These are phyloP conservation scores for Penicillium hesseltinei DNA, from an alignment of 2,329 filamentous ascomycete genomes.

Conservation along the genomic window DNA sequence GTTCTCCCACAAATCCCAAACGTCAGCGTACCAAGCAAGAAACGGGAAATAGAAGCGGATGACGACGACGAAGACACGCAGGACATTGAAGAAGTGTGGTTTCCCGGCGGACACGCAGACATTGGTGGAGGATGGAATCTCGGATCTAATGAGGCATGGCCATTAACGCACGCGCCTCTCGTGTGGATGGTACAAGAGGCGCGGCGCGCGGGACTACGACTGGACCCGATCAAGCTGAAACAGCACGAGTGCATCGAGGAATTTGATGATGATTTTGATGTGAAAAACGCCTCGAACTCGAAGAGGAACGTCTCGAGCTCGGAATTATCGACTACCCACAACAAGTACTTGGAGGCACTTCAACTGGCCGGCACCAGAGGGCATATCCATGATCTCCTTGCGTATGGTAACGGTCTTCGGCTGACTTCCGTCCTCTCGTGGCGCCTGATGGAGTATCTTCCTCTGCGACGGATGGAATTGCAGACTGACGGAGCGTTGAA, in stretches of 20 bases:
- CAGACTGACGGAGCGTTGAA: constrained; percentile 57
- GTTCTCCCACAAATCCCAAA: constrained; percentile 3
- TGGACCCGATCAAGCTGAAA: constrained; percentile 50
- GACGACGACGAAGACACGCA: constrained; percentile 32
- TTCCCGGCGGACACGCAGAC: constrained; percentile 71
- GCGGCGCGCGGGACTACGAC: constrained; percentile 62
- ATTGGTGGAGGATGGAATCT: constrained; percentile 72
- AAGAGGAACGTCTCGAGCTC: constrained; percentile 10
- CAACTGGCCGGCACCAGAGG: constrained; percentile 23
- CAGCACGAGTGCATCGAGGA: constrained; percentile 20
- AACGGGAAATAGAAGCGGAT: background rate
- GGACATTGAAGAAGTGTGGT: constrained; percentile 71
- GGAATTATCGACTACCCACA: background rate
- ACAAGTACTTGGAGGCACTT: background rate
- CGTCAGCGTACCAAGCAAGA: background rate
- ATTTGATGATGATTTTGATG: constrained; percentile 32
- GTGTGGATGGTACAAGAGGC: constrained; percentile 68
- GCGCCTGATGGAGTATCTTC: constrained; percentile 73
- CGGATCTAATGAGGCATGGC: constrained; percentile 48
- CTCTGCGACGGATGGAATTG: constrained; percentile 72
- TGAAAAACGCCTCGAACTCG: background rate
- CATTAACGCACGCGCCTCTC: constrained; percentile 64
- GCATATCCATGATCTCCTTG: constrained; percentile 65
- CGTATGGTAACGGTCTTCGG: constrained; percentile 57
- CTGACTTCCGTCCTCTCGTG: constrained; percentile 58